Evolutionary conservation across 2,329 filamentous ascomycete genomes (phyloP).

Genomic region (Hyphodiscus sp.): DNA sequence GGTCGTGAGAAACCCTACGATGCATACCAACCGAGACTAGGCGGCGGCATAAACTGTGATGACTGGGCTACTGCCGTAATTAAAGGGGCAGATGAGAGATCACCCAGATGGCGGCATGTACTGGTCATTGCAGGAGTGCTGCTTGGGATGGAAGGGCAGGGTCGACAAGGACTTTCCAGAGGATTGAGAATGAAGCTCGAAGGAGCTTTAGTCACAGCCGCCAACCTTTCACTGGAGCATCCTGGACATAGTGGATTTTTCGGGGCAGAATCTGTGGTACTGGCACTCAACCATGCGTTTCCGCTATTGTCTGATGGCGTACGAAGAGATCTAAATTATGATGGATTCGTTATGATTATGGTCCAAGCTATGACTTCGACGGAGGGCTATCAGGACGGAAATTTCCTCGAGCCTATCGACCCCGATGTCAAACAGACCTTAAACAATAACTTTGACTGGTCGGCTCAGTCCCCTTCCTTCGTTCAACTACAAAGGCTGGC

Average conservation of each 20-base stretch:
- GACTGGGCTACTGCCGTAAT: slow-evolving; percentile 35
- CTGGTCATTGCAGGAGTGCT: slow-evolving; percentile 57
- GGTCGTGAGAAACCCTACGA: slow-evolving; percentile 26
- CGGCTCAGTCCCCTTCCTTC: slow-evolving; percentile 49
- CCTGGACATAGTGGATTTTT: slow-evolving; percentile 40
- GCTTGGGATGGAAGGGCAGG: slow-evolving; percentile 50
- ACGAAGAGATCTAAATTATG: slow-evolving; percentile 48
- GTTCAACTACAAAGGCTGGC: slow-evolving; percentile 48
- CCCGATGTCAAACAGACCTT: slow-evolving; percentile 48
- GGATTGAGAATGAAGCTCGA: slow-evolving; percentile 51
- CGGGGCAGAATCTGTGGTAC: slow-evolving; percentile 44
- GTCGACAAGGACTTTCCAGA: slow-evolving; percentile 47
- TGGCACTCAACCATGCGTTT: slow-evolving; percentile 60
- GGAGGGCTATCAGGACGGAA: slow-evolving; percentile 57
- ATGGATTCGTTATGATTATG: slow-evolving; percentile 51
- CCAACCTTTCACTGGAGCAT: slow-evolving; percentile 54
- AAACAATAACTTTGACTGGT: slow-evolving; percentile 51
- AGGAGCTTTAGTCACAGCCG: slow-evolving; percentile 52
- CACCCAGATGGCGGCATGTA: slow-evolving; percentile 62
- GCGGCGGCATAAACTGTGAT: slow-evolving; percentile 45
- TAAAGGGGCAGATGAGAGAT: slow-evolving; percentile 42
- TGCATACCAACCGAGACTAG: slow-evolving; percentile 28
- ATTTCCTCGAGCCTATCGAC: slow-evolving; percentile 58
- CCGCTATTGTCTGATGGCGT: slow-evolving; percentile 49
- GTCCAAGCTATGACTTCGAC: slow-evolving; percentile 50